Conservation (phyloP, 305 asterid genomes). For the Euphrasia arctica region DNA sequence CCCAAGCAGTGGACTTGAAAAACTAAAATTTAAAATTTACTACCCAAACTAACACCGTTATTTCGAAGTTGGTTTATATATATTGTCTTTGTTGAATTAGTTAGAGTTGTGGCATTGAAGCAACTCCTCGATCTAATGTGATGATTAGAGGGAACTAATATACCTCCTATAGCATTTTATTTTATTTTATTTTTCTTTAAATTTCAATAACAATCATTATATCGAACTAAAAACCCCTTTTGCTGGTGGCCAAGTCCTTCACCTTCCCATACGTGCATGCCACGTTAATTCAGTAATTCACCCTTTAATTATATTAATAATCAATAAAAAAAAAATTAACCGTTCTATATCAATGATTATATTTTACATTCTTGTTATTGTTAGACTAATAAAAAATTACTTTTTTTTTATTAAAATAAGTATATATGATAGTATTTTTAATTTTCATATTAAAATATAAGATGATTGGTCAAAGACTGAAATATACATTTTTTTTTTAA, state of each 20-base stretch:
- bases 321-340: not conserved
- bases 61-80: not conserved
- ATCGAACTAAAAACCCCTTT: slow-evolving; percentile 25
- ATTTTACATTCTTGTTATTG: no score
- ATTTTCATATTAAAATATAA: no score
- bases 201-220: slow-evolving; percentile 27
- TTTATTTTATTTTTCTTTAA: not conserved
- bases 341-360: no score
- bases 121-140: slow-evolving; percentile 27
- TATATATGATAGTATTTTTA: no score
- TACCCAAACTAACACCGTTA: no score
- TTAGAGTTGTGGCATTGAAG: slow-evolving; percentile 53
- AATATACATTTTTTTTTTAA: no score
- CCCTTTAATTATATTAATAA: not conserved
- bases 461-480: no score
- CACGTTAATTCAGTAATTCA: slow-evolving; percentile 32
- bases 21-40: no score
- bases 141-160: slow-evolving; percentile 14
- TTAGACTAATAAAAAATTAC: no score
- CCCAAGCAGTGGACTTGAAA: no score
- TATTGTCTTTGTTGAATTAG: slow-evolving; percentile 31
- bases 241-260: slow-evolving; percentile 30
- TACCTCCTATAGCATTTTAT: not conserved
- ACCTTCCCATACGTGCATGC: slow-evolving; percentile 48
- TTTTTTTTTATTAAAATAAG: no score